Evolutionary conservation across 2,329 filamentous ascomycete species (phyloP).

Genomic region (Leptosphaerulina australis): DNA sequence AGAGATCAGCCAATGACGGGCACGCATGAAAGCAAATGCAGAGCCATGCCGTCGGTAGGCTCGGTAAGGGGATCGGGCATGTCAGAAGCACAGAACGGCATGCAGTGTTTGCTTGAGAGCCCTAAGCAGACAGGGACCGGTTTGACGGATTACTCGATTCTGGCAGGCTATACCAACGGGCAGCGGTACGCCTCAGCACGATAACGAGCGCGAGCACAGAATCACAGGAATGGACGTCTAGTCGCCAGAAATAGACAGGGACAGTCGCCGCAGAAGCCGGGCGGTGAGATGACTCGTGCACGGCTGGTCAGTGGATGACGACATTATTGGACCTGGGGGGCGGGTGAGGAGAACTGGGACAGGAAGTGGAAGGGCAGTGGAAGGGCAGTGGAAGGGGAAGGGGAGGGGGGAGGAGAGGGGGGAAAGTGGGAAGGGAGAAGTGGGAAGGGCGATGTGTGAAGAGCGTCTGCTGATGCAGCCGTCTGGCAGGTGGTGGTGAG

Average conservation of each 20-base stretch:
- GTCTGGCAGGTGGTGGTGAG: slow-evolving; percentile 22
- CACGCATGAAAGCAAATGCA: neutral
- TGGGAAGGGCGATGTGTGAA: slow-evolving; percentile 22
- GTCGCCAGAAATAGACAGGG: slow-evolving; percentile 29
- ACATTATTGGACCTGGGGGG: slow-evolving; percentile 32
- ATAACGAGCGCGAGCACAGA: slow-evolving; percentile 37
- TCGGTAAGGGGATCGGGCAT: slow-evolving; percentile 30
- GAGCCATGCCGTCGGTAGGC: slow-evolving; percentile 3
- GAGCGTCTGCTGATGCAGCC: slow-evolving; percentile 36
- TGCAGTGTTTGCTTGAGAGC: slow-evolving; percentile 39
- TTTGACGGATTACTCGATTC: slow-evolving; percentile 25
- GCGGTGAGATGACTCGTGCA: slow-evolving; percentile 49
- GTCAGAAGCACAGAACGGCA: slow-evolving; percentile 31
- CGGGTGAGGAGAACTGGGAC: slow-evolving; percentile 16
- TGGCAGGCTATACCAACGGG: slow-evolving; percentile 10
- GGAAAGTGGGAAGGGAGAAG: slow-evolving; percentile 15
- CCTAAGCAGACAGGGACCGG: slow-evolving; percentile 30
- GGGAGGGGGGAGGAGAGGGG: slow-evolving; percentile 14
- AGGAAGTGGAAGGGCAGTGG: slow-evolving; percentile 16
- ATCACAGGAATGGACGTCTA: slow-evolving; percentile 23
- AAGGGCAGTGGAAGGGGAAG: too few relatives aligned
- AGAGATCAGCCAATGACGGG: neutral
- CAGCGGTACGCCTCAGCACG: slow-evolving; percentile 28
- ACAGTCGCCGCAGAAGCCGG: slow-evolving; percentile 26
- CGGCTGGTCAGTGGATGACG: slow-evolving; percentile 33